These are phyloP conservation scores for Mortierella claussenii DNA, from an alignment of 192 early-diverging fungal genomes.

Conservation along the genomic window DNA sequence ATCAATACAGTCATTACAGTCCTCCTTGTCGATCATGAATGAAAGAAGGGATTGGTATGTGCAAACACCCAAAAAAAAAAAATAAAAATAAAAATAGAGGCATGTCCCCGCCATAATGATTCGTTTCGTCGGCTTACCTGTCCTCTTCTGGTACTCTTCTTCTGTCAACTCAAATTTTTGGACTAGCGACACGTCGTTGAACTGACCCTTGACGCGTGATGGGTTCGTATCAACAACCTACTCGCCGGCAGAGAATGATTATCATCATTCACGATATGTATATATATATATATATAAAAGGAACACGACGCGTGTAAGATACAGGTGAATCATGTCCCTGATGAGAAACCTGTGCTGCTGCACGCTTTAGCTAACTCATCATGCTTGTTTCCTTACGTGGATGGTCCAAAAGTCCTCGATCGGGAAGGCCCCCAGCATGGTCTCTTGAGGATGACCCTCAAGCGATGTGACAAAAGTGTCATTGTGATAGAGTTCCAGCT, in stretches of 20 bases:
- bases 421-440: conserved; percentile 90
- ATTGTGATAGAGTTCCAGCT: conserved; percentile 69
- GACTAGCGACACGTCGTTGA: conserved; percentile 88
- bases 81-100: neutral
- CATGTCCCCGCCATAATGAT: too few relatives aligned
- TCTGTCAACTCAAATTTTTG: conserved; percentile 94
- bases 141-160: conserved; percentile 85
- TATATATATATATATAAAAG: too few relatives aligned
- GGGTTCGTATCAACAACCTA: conserved; percentile 81
- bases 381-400: conserved; percentile 60
- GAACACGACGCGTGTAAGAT: too few relatives aligned
- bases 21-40: too few relatives aligned
- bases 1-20: too few relatives aligned
- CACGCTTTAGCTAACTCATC: too few relatives aligned
- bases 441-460: conserved; percentile 60
- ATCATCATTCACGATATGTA: too few relatives aligned
- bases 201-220: conserved; percentile 72
- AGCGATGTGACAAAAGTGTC: conserved; percentile 61
- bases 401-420: conserved; percentile 84
- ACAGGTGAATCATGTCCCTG: too few relatives aligned
- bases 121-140: conserved; percentile 59
- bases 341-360: too few relatives aligned
- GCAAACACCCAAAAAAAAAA: neutral
- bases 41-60: too few relatives aligned
- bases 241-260: too few relatives aligned